Conservation (phyloP, 768 basidiomycete species). For the Saitozyma podzolica region DNA sequence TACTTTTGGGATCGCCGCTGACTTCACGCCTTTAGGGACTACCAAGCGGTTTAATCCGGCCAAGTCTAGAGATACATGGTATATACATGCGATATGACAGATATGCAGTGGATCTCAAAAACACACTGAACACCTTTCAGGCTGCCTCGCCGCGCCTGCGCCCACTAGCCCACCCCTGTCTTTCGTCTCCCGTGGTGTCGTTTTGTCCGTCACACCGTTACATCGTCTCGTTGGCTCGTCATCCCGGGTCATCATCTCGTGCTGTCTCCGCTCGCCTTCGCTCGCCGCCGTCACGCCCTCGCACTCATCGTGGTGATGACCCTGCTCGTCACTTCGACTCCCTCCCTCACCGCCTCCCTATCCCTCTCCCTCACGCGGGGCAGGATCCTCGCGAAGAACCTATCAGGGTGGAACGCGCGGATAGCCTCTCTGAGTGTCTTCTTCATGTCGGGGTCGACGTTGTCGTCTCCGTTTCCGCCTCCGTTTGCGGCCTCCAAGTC, state of each 20-base stretch:
- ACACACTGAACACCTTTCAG: too few species aligned
- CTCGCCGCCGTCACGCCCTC: too few species aligned
- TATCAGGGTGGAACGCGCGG: constrained; percentile 55
- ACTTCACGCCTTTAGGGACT: constrained; percentile 22
- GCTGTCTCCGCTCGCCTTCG: too few species aligned
- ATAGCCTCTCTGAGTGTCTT: constrained; percentile 64
- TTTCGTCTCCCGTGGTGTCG: too few species aligned
- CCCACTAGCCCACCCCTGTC: too few species aligned
- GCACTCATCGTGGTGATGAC: constrained; percentile 26
- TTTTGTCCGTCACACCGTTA: too few species aligned
- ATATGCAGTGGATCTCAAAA: too few species aligned
- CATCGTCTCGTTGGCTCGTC: neutral
- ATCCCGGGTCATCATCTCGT: constrained; percentile 22
- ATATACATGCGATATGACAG: too few species aligned
- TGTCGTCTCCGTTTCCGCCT: constrained; percentile 17
- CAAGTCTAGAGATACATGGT: too few species aligned
- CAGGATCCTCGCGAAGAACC: constrained; percentile 46
- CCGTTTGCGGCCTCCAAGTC: constrained; percentile 8
- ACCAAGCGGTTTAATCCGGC: constrained; percentile 23
- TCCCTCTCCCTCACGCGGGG: constrained; percentile 39
- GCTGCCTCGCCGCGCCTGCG: too few species aligned
- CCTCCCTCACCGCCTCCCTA: constrained; percentile 46
- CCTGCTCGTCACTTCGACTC: constrained; percentile 43
- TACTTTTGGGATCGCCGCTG: neutral
- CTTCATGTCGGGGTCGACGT: constrained; percentile 56